Evolutionary conservation across 441 rosid genomes (phyloP).

Genomic region (Viola pubescens): DNA sequence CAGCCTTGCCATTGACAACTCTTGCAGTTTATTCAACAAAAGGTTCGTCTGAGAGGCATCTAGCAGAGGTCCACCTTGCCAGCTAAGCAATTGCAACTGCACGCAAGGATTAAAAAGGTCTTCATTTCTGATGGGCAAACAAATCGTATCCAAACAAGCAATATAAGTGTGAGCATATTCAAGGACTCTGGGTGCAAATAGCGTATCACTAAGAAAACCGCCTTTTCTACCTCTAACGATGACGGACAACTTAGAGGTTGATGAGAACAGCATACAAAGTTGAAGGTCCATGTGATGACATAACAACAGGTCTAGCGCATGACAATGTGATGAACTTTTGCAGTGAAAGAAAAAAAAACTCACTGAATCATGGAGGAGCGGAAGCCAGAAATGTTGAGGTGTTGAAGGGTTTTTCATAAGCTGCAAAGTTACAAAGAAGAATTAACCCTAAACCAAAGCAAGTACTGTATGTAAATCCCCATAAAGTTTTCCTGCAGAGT

Average conservation of each 20-base stretch:
- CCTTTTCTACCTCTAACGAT: no score
- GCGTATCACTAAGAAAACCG: no score
- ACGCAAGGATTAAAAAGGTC: neutral
- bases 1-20: slow-evolving; percentile 59
- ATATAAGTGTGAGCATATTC: neutral
- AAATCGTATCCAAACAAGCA: neutral
- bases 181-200: neutral
- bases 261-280: no score
- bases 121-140: neutral
- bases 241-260: no score
- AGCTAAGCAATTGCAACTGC: slow-evolving; percentile 72
- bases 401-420: slow-evolving; percentile 87
- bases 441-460: slow-evolving; percentile 1
- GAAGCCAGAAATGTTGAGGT: slow-evolving; percentile 89
- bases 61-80: slow-evolving; percentile 63
- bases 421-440: slow-evolving; percentile 35
- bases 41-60: slow-evolving; percentile 60
- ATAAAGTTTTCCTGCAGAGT: neutral
- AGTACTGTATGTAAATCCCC: neutral
- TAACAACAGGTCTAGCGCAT: no score
- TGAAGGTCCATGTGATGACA: no score
- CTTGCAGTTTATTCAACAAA: slow-evolving; percentile 76
- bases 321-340: no score
- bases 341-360: slow-evolving; percentile 18
- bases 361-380: slow-evolving; percentile 86